Conservation (phyloP, 2,329 filamentous ascomycete species). For the Taxawa tesnikishii region DNA sequence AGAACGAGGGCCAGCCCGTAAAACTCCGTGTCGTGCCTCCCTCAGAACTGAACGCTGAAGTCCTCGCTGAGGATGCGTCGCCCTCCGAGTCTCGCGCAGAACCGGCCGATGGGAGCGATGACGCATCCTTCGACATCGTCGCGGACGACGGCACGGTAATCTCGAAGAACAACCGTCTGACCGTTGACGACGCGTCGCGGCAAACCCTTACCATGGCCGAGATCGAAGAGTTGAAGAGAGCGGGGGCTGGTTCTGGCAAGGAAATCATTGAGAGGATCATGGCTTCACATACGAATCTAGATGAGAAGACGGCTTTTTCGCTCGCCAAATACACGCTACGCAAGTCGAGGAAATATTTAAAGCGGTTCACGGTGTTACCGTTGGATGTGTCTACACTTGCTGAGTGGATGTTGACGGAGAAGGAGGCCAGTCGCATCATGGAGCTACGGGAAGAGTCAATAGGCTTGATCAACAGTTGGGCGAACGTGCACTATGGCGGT, state of each 20-base stretch:
- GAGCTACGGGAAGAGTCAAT: slow-evolving; percentile 78
- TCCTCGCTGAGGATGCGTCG: slow-evolving; percentile 45
- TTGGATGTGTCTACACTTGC: slow-evolving; percentile 67
- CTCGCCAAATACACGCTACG: slow-evolving; percentile 91
- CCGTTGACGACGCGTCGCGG: slow-evolving; percentile 49
- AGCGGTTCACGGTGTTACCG: slow-evolving; percentile 73
- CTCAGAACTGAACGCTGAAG: slow-evolving; percentile 70
- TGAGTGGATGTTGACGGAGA: slow-evolving; percentile 67
- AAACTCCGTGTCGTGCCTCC: slow-evolving; percentile 67
- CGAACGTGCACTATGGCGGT: slow-evolving; percentile 71
- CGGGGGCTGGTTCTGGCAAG: slow-evolving; percentile 66
- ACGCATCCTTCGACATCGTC: slow-evolving; percentile 31
- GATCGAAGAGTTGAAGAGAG: slow-evolving; percentile 59
- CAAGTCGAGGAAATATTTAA: slow-evolving; percentile 88
- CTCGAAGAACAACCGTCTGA: slow-evolving; percentile 52
- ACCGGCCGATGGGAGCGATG: slow-evolving; percentile 13
- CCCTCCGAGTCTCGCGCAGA: slow-evolving; percentile 14
- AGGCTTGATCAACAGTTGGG: slow-evolving; percentile 75
- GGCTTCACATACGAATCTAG: slow-evolving; percentile 74
- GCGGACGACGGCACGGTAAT: slow-evolving; percentile 35
- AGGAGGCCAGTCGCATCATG: slow-evolving; percentile 68
- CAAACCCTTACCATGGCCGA: slow-evolving; percentile 65
- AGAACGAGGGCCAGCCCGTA: slow-evolving; percentile 46
- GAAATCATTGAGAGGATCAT: slow-evolving; percentile 90
- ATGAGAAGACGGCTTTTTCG: slow-evolving; percentile 89